Evolutionary conservation across 768 basidiomycete genomes (phyloP).

Genomic region (Exsudoporus frostii): DNA sequence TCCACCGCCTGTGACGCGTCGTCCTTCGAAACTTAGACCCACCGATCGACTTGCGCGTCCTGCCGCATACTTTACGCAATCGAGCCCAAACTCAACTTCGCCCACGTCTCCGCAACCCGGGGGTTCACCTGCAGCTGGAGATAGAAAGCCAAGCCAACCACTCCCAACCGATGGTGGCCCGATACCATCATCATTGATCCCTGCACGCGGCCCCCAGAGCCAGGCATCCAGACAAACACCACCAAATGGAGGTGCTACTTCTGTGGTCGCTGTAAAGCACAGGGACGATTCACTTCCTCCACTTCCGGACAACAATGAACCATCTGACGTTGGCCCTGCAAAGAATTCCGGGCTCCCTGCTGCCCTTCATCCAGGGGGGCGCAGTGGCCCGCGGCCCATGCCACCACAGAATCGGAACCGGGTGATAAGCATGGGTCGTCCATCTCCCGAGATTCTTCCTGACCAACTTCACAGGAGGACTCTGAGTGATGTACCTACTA

Average conservation of each 20-base stretch:
- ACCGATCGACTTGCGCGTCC: slow-evolving; percentile 52
- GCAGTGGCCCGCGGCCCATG: slow-evolving; percentile 18
- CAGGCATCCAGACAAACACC: slow-evolving; percentile 8
- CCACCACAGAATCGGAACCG: slow-evolving; percentile 15
- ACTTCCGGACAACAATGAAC: slow-evolving; percentile 31
- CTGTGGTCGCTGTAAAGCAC: slow-evolving; percentile 8
- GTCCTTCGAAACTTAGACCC: slow-evolving; percentile 52
- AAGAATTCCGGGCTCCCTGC: slow-evolving; percentile 33
- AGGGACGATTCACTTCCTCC: slow-evolving; percentile 40
- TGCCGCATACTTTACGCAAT: slow-evolving; percentile 18
- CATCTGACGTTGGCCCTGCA: slow-evolving; percentile 22
- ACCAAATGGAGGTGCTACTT: slow-evolving; percentile 5
- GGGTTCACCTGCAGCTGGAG: slow-evolving; percentile 5
- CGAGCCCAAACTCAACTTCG: slow-evolving; percentile 10
- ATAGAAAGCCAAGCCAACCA: slow-evolving; percentile 10
- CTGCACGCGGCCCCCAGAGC: slow-evolving; percentile 13
- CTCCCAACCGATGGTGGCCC: not conserved
- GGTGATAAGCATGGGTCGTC: slow-evolving; percentile 6
- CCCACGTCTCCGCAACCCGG: slow-evolving; percentile 14
- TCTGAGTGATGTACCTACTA: slow-evolving; percentile 11
- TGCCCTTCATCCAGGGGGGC: slow-evolving; percentile 41
- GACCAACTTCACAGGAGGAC: slow-evolving; percentile 6
- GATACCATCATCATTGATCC: slow-evolving; percentile 24
- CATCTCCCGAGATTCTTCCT: slow-evolving; percentile 8
- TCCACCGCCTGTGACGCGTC: slow-evolving; percentile 49